Evolutionary conservation across 768 basidiomycete genomes (phyloP), one percentile per base, ranked within the genome.

Genomic region (Suillus plorans): DNA sequence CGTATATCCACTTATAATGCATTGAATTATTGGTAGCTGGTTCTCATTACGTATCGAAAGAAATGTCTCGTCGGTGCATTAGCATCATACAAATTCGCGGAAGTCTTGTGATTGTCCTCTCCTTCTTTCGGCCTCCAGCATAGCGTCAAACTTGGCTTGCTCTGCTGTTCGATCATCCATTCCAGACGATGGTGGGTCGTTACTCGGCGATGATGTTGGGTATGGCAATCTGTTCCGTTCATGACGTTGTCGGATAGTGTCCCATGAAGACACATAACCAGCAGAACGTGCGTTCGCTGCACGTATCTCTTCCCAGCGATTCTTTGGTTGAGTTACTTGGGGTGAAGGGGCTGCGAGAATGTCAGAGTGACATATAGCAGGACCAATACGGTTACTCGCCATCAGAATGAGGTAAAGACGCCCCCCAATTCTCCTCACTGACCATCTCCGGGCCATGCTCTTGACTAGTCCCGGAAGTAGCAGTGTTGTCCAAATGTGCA

Each of bases 271-370:
- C 4, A 72, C 73, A 47, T 73, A 70, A 44, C 74, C 80, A 18
- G 75, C 64, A 37, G 74, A 77, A 22, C 78, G 74, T 18, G 77
- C 78, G 65, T 88, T 88, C 39, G 78, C 83, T 52, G 79, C 77
- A 62, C 89, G 86, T 56, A 92, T 87, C 66, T 87, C 82, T 41
- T 89, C 88, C 90, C 90, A 92, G 65, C 79, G 84, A 60, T 76
- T 84, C 44, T 64, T 65, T 59, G 72, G 63, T 63, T 37, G 62
- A 28, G 55, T 41, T n/a, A 20, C 18, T 42, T 59, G 58, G 25
- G 58, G 18, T 42, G 41, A 42, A 31, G 25, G 10, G 18, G 58
- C 58, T 59, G 58, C 16, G 28, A 42, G 20, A 20, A 41, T 28
- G 18, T 59, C 12, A 59, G 58, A 41, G 14, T 2, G 28, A 10